Evolutionary conservation across 2,329 filamentous ascomycete genomes (phyloP), one percentile per base, ranked within the genome.

Genomic region (Cordyceps javanica): DNA sequence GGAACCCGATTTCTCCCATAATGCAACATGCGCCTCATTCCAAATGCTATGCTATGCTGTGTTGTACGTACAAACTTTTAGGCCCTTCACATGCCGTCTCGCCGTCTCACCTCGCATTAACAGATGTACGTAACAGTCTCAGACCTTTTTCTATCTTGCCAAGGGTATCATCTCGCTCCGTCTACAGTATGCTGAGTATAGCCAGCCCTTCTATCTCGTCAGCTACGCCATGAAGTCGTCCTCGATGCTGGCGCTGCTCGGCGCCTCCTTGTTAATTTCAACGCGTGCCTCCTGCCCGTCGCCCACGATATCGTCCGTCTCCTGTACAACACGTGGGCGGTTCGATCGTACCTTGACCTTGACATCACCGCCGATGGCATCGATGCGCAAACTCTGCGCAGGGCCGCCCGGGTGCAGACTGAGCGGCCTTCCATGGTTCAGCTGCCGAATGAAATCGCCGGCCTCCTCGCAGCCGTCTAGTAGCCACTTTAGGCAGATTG

Each of bases 401-500:
- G 69, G 70, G 5, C 69, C 68, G 7, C 68, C 68, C 9, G 73
- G 63, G 39, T 72, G 73, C 5, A 74, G 74, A 46, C n/a, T n/a
- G n/a, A 68, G 69, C 11, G 76, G 75, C 3, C 71, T 70, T 60
- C 75, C 67, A 62, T 72, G 74, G 39, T 83, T 79, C 7, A 90
- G 78, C 52, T 86, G 82, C 56, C 85, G 80, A 54, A 92, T 83
- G 64, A 89, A 88, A 32, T 83, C 79, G 61, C 88, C 87, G 16
- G 89, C 90, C 58, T 86, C 86, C 32, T 86, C 82, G 60, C 86
- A 90, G 13, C 87, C 88, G 64, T 90, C 87, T 73, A 90, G 82
- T 6, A 89, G 77, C 81, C 86, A 95, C 68, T 93, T 92, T n/a
- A 95, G 79, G 63, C 89, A 92, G 69, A 96, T 86, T 51, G 92